Percentiles rank a stretch among this genome's conserved stretches.
Conservation (phyloP, 768 basidiomycete genomes). For the Suillus lakei region DNA sequence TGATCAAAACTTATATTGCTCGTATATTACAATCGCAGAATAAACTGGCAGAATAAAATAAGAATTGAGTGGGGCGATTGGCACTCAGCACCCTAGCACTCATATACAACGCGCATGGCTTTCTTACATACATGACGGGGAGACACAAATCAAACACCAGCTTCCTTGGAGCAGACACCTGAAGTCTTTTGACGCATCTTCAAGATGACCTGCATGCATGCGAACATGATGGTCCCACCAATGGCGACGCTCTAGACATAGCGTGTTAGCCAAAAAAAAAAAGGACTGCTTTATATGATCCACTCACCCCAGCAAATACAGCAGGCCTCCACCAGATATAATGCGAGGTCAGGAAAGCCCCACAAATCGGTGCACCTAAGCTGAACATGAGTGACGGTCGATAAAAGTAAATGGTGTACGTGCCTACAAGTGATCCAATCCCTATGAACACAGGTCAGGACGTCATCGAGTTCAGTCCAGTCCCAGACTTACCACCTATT, state of each 20-base stretch:
- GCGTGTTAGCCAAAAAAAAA: background rate
- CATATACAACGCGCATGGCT: background rate
- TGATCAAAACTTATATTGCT: too few species aligned
- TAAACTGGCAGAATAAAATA: too few species aligned
- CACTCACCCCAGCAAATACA: slow-evolving; percentile 50
- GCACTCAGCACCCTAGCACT: background rate
- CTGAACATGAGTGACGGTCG: slow-evolving; percentile 24
- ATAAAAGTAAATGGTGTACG: background rate
- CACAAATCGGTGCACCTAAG: slow-evolving; percentile 59
- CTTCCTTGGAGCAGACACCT: background rate
- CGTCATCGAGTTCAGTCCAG: slow-evolving; percentile 9
- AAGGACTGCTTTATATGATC: background rate
- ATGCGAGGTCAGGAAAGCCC: slow-evolving; percentile 52
- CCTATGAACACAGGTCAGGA: slow-evolving; percentile 16
- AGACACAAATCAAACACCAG: background rate
- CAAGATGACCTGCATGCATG: background rate
- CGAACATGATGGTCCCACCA: background rate
- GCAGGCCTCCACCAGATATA: slow-evolving; percentile 65
- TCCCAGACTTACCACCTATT: slow-evolving; percentile 39
- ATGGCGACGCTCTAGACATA: background rate
- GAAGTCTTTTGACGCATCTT: background rate
- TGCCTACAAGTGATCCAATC: slow-evolving; percentile 28
- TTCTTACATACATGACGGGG: background rate
- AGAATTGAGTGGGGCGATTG: too few species aligned
- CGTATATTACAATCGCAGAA: too few species aligned